Conservation (phyloP, 2,329 filamentous ascomycete species). For the Pseudopyrenochaeta lycopersici region DNA sequence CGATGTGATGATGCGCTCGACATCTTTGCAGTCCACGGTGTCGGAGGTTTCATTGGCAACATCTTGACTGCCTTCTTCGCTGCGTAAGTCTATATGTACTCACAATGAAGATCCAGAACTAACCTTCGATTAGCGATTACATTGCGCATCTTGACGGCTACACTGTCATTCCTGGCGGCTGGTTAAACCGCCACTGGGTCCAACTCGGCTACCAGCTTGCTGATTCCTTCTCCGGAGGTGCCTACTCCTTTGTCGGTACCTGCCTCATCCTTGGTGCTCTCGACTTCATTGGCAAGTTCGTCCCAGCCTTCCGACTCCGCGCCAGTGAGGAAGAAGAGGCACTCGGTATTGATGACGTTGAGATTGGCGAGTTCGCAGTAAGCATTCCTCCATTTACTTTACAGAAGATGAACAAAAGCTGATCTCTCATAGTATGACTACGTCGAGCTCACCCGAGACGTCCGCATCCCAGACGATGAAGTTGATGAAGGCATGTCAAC, state of each 20-base stretch:
- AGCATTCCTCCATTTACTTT: constrained; percentile 33
- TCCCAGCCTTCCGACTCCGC: constrained; percentile 79
- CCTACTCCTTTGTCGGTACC: constrained; percentile 81
- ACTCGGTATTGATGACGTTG: constrained; percentile 85
- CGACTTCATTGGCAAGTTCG: constrained; percentile 76
- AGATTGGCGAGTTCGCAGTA: constrained; percentile 91
- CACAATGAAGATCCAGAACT: not conserved
- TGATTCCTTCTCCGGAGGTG: constrained; percentile 77
- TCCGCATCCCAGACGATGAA: constrained; percentile 47
- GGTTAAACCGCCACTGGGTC: constrained; percentile 84
- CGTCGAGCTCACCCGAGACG: constrained; percentile 79
- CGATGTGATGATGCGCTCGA: constrained; percentile 85
- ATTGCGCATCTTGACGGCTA: constrained; percentile 81
- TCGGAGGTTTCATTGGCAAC: constrained; percentile 67
- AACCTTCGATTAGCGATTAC: constrained; percentile 65
- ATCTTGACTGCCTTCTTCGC: constrained; percentile 77
- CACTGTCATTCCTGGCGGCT: constrained; percentile 75
- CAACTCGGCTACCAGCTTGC: constrained; percentile 86
- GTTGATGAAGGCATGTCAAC: constrained; percentile 48
- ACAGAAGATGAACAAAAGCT: too few relatives aligned
- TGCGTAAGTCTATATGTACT: constrained; percentile 58
- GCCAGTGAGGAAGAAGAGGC: constrained; percentile 81
- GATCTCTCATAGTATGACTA: constrained; percentile 83
- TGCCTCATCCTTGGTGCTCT: constrained; percentile 72
- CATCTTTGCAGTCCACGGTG: constrained; percentile 70